These are phyloP conservation scores for Albugo laibachii DNA, from an alignment of 352 stramenopile genomes.

Conservation along the genomic window DNA sequence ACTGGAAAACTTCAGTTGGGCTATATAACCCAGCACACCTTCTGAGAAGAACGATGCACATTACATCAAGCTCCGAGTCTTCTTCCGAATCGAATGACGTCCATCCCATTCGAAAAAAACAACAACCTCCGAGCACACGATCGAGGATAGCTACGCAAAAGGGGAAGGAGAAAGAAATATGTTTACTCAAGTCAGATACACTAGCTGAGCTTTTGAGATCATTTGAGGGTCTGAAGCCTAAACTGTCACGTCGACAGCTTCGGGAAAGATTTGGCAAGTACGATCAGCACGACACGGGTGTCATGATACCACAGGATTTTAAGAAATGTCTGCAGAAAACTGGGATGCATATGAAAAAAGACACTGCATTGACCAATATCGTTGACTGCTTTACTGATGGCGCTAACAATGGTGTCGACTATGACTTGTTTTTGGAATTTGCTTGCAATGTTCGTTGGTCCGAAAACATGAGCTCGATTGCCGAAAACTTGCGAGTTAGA, in stretches of 20 bases:
- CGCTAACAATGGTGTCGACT: constrained; percentile 14
- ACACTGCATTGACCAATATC: constrained; percentile 15
- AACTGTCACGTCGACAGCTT: constrained; percentile 18
- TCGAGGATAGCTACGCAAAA: too few species aligned
- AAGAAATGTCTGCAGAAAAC: constrained; percentile 34
- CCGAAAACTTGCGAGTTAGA: constrained; percentile 16
- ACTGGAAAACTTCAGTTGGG: too few species aligned
- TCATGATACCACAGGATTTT: constrained; percentile 21
- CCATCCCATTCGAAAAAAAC: too few species aligned
- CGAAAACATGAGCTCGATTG: constrained; percentile 31
- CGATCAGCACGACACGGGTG: constrained; percentile 16
- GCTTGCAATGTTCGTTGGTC: constrained; percentile 42
- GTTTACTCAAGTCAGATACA: too few species aligned
- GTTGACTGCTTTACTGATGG: constrained; percentile 18
- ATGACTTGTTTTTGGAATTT: constrained; percentile 39
- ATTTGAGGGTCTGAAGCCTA: constrained; percentile 14
- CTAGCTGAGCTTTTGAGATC: too few species aligned
- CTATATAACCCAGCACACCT: too few species aligned
- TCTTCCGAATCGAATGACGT: too few species aligned
- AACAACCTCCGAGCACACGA: too few species aligned
- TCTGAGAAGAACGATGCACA: too few species aligned
- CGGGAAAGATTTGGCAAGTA: constrained; percentile 29
- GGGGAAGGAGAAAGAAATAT: too few species aligned
- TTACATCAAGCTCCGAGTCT: too few species aligned
- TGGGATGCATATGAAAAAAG: constrained; percentile 22